Evolutionary conservation across 2,329 filamentous ascomycete genomes (phyloP), one percentile per base, ranked within the genome.

Genomic region (Paecilomyces sp.): DNA sequence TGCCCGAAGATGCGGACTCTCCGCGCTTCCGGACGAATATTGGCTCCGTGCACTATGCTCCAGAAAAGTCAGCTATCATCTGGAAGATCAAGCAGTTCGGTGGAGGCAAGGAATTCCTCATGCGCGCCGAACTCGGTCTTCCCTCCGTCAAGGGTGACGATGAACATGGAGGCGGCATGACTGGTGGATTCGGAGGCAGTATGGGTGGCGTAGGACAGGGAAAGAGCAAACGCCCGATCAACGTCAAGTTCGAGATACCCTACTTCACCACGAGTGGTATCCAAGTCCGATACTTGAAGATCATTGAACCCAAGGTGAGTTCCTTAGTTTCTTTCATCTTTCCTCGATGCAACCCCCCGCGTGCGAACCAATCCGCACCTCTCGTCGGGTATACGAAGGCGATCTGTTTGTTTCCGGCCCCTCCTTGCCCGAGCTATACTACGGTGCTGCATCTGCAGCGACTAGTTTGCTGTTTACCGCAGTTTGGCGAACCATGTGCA

Each of bases 1-100:
- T 99, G 2, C 94, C 94, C 24, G 94, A 99, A 74, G 94, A 99
- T 73, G 94, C 94, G 62, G 94, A 99, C 75, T 91, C 90, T 1
- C 94, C 94, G 11, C 88, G 94, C 53, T 99, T 99, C 85, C 86
- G 94, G 57, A 99, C 94, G 36, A 99, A 97, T 74, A 95, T 99
- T 63, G 94, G 94, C 58, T 91, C 89, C 31, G 94, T 99, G 12
- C 94, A 99, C 78, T 99, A 99, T 73, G 93, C 93, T 3, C 94
- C 94, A 0, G 94, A 99, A 76, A 93, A 96, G 71, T 95, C 91
- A 64, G 93, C 93, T 61, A 99, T 99, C 67, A 90, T 99, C 56
- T 99, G 94, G 94, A 99, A 99, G 82, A 99, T 99, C 75, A 99
- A 99, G 82, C 94, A 99, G 71, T 99, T 99, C 75, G 94, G 94